phyloP scores from a whole-genome alignment of 2,329 filamentous ascomycete species.

The Penicillium concentricum region DNA sequence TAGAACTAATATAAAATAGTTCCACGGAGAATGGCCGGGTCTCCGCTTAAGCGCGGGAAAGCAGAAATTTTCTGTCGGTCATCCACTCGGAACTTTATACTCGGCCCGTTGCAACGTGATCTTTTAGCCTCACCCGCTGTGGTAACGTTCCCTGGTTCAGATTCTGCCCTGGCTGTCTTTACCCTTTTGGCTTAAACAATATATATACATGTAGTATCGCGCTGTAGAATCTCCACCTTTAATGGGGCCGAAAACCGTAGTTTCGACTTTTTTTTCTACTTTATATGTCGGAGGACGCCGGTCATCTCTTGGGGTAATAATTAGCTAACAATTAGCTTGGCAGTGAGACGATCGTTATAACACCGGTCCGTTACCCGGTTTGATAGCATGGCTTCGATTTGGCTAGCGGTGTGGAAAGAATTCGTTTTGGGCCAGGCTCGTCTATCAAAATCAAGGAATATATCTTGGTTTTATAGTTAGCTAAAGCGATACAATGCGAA shows the following conservation, averaged over 20 bases:
- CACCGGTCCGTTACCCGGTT: neutral
- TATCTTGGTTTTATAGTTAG: neutral
- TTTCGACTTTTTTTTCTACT: neutral
- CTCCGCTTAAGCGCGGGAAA: conserved; percentile 12
- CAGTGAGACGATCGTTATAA: neutral
- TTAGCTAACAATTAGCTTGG: neutral
- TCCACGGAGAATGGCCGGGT: conserved; percentile 4
- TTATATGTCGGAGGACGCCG: neutral
- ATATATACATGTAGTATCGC: too few species aligned
- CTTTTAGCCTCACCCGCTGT: conserved; percentile 7
- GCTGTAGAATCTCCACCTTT: neutral
- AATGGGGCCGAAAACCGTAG: neutral
- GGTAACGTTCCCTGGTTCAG: neutral
- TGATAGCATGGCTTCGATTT: neutral
- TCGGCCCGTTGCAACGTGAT: conserved; percentile 21
- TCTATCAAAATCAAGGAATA: neutral
- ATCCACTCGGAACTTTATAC: conserved; percentile 13
- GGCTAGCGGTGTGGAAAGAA: neutral
- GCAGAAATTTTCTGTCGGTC: conserved; percentile 25
- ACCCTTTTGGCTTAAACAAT: neutral
- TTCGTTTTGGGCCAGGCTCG: neutral
- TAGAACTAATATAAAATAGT: too few species aligned
- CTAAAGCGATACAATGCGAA: neutral
- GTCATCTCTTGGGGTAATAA: neutral
- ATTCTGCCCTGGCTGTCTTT: neutral